Conservation (phyloP, 306 rosid genomes). For the Cicer chorassanicum region DNA sequence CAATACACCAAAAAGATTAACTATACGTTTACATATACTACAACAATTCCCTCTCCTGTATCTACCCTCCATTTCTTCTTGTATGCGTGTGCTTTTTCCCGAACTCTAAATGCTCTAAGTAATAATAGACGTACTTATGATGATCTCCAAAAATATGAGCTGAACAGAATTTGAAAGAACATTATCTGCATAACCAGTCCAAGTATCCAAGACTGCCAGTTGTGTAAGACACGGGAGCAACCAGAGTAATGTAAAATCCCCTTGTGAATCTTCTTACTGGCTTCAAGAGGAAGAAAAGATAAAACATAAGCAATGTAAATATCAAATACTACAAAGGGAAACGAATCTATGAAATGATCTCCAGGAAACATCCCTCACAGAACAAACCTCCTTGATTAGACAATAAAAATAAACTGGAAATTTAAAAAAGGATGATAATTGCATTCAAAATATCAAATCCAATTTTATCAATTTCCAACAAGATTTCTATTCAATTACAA, state of each 20-base stretch:
- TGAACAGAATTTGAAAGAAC: conserved; percentile 26
- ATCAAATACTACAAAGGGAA: conserved; percentile 33
- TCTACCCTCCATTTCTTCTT: conserved; percentile 38
- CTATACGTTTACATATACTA: conserved; percentile 42
- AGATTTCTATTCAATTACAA: conserved; percentile 18
- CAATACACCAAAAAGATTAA: conserved; percentile 31
- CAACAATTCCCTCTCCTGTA: conserved; percentile 7
- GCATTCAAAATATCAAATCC: conserved; percentile 2
- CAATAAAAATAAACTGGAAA: conserved; percentile 24
- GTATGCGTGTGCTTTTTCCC: conserved; percentile 32
- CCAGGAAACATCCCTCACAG: conserved; percentile 37
- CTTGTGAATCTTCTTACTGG: conserved; percentile 54
- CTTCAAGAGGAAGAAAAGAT: conserved; percentile 49
- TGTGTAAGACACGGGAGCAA: conserved; percentile 50
- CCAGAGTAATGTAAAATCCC: conserved; percentile 49
- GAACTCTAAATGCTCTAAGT: conserved; percentile 37
- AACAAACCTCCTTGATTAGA: conserved; percentile 15
- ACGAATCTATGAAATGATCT: conserved; percentile 34
- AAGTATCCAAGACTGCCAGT: conserved; percentile 48
- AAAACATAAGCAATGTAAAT: conserved; percentile 49
- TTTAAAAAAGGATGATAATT: not conserved
- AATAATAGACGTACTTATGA: conserved; percentile 36
- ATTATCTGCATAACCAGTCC: conserved; percentile 47
- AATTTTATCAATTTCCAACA: conserved; percentile 22
- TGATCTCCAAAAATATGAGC: conserved; percentile 42